Evolutionary conservation across 2,329 filamentous ascomycete species (phyloP), one percentile per base, ranked within the genome.

Genomic region (Fusarium pseudonygamai): DNA sequence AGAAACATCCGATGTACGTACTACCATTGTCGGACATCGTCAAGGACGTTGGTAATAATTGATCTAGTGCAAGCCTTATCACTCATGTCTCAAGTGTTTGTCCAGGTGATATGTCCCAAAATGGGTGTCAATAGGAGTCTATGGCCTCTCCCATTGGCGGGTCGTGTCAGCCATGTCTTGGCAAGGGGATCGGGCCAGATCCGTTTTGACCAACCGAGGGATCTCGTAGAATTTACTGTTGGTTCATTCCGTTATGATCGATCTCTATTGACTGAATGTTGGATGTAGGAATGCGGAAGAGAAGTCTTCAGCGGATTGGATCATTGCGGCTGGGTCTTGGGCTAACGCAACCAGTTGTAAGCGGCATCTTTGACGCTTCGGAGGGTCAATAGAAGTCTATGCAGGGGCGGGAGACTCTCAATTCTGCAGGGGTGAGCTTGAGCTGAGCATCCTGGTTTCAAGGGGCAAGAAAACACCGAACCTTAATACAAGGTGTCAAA

Each of bases 191-290:
- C 18, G 4, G 14, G 7, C 15, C 13, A 26, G 6, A 22, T 11
- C 15, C 9, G 2, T 26, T 12, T 12, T 36, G 32, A 20, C n/a
- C 16, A 36, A 36, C 18, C 0, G 9, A 26, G 6, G 1, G 7
- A 15, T 6, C 14, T 39, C 3, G 2, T 2, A 39, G 1, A 13
- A 18, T 9, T 15, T 22, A 16, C 20, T 13, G n/a, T 53, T 28
- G 0, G 4, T 18, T 37, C 6, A 3, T 18, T 16, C 10, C 1
- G 10, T 13, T 2, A 7, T 16, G 24, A 7, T 0, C 1, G 11
- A 5, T n/a, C 3, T 16, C 13, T 10, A 0, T 2, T 5, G 4
- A 37, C 5, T 1, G 2, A 7, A 0, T n/a, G 11, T 28, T 39
- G 7, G 34, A 4, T 13, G 14, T 12, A 18, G 50, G 50, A 55